These are phyloP conservation scores for Mycena galopus DNA, from an alignment of 768 basidiomycete species.

Conservation along the genomic window DNA sequence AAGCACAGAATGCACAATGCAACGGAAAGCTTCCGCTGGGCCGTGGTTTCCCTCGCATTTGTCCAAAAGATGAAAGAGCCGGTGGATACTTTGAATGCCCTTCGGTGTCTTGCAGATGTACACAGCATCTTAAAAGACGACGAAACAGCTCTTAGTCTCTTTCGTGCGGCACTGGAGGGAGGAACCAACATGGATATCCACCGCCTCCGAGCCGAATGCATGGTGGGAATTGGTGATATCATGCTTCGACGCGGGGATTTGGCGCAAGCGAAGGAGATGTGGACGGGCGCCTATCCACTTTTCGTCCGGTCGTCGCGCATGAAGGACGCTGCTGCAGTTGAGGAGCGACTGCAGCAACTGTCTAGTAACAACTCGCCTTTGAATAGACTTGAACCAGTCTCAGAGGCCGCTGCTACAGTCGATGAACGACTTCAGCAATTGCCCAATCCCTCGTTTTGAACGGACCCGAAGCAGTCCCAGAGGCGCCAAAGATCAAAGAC, in stretches of 20 bases:
- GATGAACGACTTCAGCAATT: too few species aligned
- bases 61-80: background rate
- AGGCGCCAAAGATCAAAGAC: too few species aligned
- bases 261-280: background rate
- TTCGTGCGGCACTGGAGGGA: background rate
- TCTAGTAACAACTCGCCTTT: too few species aligned
- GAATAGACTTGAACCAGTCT: too few species aligned
- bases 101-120: background rate
- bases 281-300: background rate
- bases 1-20: background rate
- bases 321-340: background rate
- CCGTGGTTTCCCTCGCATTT: background rate
- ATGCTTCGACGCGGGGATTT: background rate
- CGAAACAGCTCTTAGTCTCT: background rate
- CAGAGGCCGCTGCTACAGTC: too few species aligned
- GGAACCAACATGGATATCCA: background rate
- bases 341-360: background rate
- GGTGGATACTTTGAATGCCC: background rate
- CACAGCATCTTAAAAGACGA: background rate
- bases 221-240: constrained; percentile 4
- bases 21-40: background rate
- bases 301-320: background rate
- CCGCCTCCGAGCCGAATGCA: constrained; percentile 1
- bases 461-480: too few species aligned
- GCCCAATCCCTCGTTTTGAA: too few species aligned